These are phyloP conservation scores for Rutidosis leptorrhynchoides DNA, from an alignment of 129 eudicot species.

Conservation along the genomic window DNA sequence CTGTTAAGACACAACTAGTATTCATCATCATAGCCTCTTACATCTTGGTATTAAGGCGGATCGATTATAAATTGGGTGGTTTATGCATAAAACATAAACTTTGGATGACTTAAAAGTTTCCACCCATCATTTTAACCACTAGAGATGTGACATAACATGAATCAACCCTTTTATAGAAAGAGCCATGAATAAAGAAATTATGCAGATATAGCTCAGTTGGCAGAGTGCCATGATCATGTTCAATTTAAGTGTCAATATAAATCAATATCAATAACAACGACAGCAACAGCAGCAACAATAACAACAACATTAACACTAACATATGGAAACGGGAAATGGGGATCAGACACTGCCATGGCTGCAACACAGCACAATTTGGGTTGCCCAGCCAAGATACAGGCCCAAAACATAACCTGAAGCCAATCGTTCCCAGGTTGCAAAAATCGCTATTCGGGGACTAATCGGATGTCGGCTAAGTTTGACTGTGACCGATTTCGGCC, in stretches of 20 bases:
- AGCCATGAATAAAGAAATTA: neutral
- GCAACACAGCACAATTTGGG: too few relatives aligned
- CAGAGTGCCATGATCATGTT: neutral
- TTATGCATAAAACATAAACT: neutral
- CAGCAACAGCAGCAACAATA: neutral
- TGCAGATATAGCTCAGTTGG: neutral
- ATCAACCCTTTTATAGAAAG: neutral
- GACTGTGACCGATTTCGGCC: too few relatives aligned
- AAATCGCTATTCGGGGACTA: too few relatives aligned
- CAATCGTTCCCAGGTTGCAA: too few relatives aligned
- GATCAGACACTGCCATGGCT: conserved; percentile 9
- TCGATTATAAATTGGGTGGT: neutral
- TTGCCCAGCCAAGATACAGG: too few relatives aligned
- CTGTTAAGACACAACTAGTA: neutral
- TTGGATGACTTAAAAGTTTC: neutral
- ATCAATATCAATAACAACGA: neutral
- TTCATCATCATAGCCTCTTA: conserved; percentile 4
- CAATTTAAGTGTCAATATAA: neutral
- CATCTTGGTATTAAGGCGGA: neutral
- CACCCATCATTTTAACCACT: neutral
- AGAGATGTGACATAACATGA: too few relatives aligned
- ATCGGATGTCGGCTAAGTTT: too few relatives aligned
- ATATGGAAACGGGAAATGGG: neutral
- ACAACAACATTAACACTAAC: neutral
- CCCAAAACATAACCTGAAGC: too few relatives aligned